Base-by-base conservation (phyloP, 1,139 yeast species). In the Debaryomycetaceae sp. region DNA sequence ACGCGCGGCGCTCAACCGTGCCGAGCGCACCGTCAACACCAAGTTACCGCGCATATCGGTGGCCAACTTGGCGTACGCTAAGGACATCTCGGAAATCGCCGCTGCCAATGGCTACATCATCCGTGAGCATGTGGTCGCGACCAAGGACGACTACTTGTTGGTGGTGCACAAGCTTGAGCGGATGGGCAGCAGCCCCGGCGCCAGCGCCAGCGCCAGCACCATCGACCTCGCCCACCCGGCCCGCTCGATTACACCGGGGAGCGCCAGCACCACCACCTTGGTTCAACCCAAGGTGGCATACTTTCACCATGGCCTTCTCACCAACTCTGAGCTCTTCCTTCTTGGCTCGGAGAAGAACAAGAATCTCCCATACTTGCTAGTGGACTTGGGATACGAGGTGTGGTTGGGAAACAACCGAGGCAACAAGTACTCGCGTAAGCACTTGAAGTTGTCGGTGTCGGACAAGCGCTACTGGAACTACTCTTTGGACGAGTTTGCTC, bases 401-500 rank as follows among this genome's bases (percentile, higher is more conserved):
- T 59, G 65, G 64, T 43, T 59, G 30, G 65, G 65, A 3, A 59
- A 59, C 37, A 59, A 59, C 38, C 43, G 64, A 29, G 65, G 65
- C 3, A 59, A 59, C 36, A 58, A 58, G 38, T 59, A 59, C 38
- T 56, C 62, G 3, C 66, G 78, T 22, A 59, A 59, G 29, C 65
- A 59, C 39, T 39, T 57, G 30, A 53, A 50, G 34, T 33, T 50
- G 21, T 48, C 60, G 7, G 71, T 80, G 1, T 53, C 59, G 10
- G 70, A 71, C 11, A 42, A 53, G 2, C 61, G 65, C 34, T 86
- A 83, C 54, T 86, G 96, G 96, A 75, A 85, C 54, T 86, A 83
- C 45, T 78, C 89, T 16, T 67, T 86, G 31, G 96, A 86, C 55
- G 94, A 86, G 50, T 83, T 82, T 56, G 93, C 95, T 3, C 56